Conservation (phyloP, 441 rosid species). For the Croton setiger region DNA sequence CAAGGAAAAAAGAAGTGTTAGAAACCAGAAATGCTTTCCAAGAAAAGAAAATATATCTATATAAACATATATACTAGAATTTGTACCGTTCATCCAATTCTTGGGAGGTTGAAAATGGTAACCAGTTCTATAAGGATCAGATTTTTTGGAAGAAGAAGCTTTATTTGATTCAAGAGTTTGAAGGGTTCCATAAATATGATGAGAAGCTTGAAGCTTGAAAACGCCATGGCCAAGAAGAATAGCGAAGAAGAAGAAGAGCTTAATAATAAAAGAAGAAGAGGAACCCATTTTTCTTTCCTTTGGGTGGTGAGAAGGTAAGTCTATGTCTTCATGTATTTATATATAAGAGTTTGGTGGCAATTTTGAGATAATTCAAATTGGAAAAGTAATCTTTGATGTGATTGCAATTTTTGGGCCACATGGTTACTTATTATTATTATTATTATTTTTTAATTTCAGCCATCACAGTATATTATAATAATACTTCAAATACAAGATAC, state of each 20-base stretch:
- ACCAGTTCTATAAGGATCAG: constrained; percentile 66
- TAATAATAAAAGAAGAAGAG: constrained; percentile 19
- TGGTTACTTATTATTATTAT: not conserved
- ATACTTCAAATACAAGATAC: too few species aligned
- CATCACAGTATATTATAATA: too few species aligned
- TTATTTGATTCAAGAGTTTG: constrained; percentile 23
- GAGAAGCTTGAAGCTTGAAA: constrained; percentile 52
- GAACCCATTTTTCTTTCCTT: constrained; percentile 14
- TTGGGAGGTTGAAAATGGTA: constrained; percentile 80
- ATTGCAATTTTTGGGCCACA: not conserved
- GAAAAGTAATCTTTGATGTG: not conserved
- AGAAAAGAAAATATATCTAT: not conserved
- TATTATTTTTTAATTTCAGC: too few species aligned
- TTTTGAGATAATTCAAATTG: not conserved
- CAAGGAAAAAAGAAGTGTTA: not conserved
- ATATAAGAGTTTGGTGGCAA: constrained; percentile 3
- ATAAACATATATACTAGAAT: not conserved
- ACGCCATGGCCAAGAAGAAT: constrained; percentile 33
- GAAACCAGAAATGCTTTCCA: not conserved
- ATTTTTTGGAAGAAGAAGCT: not conserved
- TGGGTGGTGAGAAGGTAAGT: not conserved
- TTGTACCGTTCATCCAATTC: constrained; percentile 85
- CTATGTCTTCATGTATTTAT: not conserved
- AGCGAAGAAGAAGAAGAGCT: constrained; percentile 25
- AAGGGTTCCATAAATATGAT: constrained; percentile 35